Percentiles rank a stretch among this genome's conserved stretches.
phyloP scores from a whole-genome alignment of 257 asterid genomes.

The Solanum virginianum region DNA sequence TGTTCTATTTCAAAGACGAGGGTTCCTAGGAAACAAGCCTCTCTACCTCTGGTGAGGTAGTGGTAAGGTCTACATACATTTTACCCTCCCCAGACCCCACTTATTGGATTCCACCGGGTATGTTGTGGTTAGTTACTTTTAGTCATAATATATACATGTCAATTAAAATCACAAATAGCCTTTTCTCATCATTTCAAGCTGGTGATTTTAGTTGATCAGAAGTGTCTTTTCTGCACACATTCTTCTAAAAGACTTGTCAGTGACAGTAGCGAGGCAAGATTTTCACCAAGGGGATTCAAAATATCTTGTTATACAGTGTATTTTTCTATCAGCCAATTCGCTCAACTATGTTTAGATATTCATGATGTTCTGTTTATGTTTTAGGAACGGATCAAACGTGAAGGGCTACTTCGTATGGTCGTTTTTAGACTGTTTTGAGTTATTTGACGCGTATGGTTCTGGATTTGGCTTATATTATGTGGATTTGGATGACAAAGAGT shows the following conservation, averaged over 20 bases:
- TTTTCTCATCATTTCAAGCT: not conserved
- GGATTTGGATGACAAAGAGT: slow-evolving; percentile 38
- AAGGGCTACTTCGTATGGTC: slow-evolving; percentile 51
- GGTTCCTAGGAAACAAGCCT: too few relatives aligned
- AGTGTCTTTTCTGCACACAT: too few relatives aligned
- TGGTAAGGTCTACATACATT: too few relatives aligned
- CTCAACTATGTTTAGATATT: not conserved
- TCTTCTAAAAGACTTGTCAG: not conserved
- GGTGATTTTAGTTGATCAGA: not conserved
- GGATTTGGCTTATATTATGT: slow-evolving; percentile 43
- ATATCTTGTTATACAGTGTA: not conserved
- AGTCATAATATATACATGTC: not conserved
- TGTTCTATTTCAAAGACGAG: not conserved
- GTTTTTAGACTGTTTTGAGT: slow-evolving; percentile 47
- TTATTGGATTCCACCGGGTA: too few relatives aligned
- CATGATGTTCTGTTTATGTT: not conserved
- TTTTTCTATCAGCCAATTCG: not conserved
- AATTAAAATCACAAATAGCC: not conserved
- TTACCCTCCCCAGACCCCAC: too few relatives aligned
- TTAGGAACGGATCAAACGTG: slow-evolving; percentile 45
- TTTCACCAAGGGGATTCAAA: not conserved
- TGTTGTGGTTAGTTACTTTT: not conserved
- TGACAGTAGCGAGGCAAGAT: not conserved
- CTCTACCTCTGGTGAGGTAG: too few relatives aligned
- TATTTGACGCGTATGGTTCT: slow-evolving; percentile 18